phyloP scores from a whole-genome alignment of 192 early-diverging fungal genomes.

The Physocladia obscura region DNA sequence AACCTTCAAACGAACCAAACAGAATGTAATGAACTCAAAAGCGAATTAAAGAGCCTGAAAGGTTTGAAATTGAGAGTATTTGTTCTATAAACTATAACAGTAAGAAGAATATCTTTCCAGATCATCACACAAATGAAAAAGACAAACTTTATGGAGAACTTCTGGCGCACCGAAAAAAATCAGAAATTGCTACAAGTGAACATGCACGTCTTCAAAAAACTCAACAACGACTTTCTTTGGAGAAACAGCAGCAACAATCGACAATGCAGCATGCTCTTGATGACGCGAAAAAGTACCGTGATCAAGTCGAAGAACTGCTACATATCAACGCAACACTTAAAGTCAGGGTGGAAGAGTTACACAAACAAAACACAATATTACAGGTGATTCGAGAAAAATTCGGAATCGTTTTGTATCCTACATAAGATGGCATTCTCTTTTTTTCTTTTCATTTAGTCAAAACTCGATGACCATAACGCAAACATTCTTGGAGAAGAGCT shows the following conservation, averaged over 20 bases:
- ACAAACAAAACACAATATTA: slow-evolving; percentile 29
- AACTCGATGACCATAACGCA: slow-evolving; percentile 29
- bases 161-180: slow-evolving; percentile 36
- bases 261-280: slow-evolving; percentile 16
- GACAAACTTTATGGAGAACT: slow-evolving; percentile 46
- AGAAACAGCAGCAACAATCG: slow-evolving; percentile 31
- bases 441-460: too few species aligned
- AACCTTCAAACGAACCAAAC: slow-evolving; percentile 23
- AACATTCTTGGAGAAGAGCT: slow-evolving; percentile 27
- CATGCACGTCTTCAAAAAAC: slow-evolving; percentile 30
- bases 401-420: too few species aligned
- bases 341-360: slow-evolving; percentile 35
- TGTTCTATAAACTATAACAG: background rate
- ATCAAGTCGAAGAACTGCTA: slow-evolving; percentile 49
- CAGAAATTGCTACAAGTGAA: slow-evolving; percentile 29
- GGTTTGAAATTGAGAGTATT: slow-evolving; percentile 7
- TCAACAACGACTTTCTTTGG: slow-evolving; percentile 32
- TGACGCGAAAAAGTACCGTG: slow-evolving; percentile 34
- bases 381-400: slow-evolving; percentile 33
- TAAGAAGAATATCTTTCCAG: background rate
- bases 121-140: slow-evolving; percentile 41
- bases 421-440: too few species aligned
- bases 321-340: slow-evolving; percentile 40
- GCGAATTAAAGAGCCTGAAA: slow-evolving; percentile 8
- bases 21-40: slow-evolving; percentile 17